Evolutionary conservation across 345 rosid species (phyloP).

Genomic region (Isatis tinctoria): DNA sequence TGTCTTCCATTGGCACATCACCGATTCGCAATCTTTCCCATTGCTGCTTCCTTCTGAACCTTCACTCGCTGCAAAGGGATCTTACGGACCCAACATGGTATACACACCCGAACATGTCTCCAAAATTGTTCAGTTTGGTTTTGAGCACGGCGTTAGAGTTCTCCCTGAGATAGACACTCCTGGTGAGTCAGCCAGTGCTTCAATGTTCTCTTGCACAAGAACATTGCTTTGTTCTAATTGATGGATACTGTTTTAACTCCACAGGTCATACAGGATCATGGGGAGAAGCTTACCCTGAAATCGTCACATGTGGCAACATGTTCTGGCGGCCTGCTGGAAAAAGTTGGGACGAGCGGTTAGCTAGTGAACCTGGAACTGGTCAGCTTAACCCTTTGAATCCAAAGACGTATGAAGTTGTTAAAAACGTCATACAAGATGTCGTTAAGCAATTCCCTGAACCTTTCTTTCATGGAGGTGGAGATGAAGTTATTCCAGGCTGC

Average conservation of each 20-base stretch:
- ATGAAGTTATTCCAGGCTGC: conserved; percentile 74
- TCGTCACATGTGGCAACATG: conserved; percentile 80
- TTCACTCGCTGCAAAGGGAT: conserved; percentile 60
- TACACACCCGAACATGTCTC: conserved; percentile 58
- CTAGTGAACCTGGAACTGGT: conserved; percentile 84
- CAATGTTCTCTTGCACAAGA: neutral
- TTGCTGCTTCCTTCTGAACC: conserved; percentile 75
- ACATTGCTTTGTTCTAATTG: neutral
- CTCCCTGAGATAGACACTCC: conserved; percentile 86
- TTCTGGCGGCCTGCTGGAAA: conserved; percentile 73
- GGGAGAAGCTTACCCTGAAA: conserved; percentile 82
- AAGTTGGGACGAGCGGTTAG: conserved; percentile 54
- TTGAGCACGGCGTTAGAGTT: conserved; percentile 77
- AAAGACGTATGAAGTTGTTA: conserved; percentile 62
- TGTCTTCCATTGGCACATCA: conserved; percentile 92
- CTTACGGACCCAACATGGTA: conserved; percentile 59
- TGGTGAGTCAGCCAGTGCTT: conserved; percentile 43
- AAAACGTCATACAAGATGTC: conserved; percentile 53
- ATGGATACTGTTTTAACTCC: neutral
- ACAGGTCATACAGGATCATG: conserved; percentile 82
- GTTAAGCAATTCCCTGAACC: conserved; percentile 57
- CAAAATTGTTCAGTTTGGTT: conserved; percentile 54
- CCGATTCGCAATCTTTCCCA: conserved; percentile 86
- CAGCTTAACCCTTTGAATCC: conserved; percentile 79
- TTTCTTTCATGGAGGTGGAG: conserved; percentile 74